phyloP scores from a whole-genome alignment of 2,329 filamentous ascomycete species.

The Byssoonygena ceratinophila region DNA sequence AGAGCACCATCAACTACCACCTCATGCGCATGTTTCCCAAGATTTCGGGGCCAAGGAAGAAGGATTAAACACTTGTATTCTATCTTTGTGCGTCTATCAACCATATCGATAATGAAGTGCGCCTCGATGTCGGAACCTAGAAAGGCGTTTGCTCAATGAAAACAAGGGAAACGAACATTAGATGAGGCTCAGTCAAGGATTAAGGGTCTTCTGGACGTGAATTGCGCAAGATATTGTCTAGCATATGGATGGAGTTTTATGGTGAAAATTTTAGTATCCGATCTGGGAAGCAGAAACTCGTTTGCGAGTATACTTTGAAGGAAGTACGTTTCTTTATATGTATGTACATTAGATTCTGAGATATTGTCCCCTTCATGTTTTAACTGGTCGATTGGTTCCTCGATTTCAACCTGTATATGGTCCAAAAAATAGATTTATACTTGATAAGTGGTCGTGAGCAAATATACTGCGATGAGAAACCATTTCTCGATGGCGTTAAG shows the following conservation, averaged over 20 bases:
- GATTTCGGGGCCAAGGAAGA: slow-evolving; percentile 61
- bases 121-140: not conserved
- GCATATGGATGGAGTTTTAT: slow-evolving; percentile 11
- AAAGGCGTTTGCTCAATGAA: not conserved
- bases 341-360: slow-evolving; percentile 1
- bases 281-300: not conserved
- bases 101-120: not conserved
- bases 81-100: not conserved
- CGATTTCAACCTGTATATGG: no score
- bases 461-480: no score
- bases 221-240: no score
- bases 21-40: slow-evolving; percentile 64
- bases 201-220: not conserved
- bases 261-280: not conserved
- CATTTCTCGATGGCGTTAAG: no score
- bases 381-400: no score
- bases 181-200: not conserved
- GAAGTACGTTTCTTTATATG: not conserved
- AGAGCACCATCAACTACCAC: slow-evolving; percentile 86
- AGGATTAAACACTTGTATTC: slow-evolving; percentile 20
- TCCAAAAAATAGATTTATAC: no score
- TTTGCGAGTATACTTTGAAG: not conserved
- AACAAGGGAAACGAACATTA: not conserved
- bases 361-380: not conserved
- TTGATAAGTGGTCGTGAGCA: no score